Base-by-base conservation (phyloP, 2,329 filamentous ascomycete genomes). In the Huntiella bhutanensis region DNA sequence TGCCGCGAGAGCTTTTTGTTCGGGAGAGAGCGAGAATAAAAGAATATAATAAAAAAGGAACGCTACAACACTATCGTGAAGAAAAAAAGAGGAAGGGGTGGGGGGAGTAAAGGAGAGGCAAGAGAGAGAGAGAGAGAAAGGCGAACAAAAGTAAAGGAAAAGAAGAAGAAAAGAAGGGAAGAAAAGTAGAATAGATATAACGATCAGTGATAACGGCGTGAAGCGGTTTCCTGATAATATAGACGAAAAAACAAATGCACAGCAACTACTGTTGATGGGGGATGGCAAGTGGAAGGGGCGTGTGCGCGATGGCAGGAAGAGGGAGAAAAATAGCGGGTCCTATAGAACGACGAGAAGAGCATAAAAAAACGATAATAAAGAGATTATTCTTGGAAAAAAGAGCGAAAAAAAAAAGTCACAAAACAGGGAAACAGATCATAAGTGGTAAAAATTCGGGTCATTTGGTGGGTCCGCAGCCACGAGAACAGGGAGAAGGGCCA, bases 131-230 rank as follows among this genome's bases (percentile, higher is more conserved):
- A 19, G 40, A 41, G 28, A 44, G 43, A 33, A 28, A 44, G 41
- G 44, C 43, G 49, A 45, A 51, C 45, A 51, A 50, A 54, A 55
- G 52, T 54, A 55, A 54, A 55, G 55, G 54, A 55, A 52, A 55
- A 55, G 50, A 55, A 55, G 58, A 50, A 48, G 49, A 44, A 47
- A 47, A 52, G 49, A 51, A 47, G 53, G 45, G 40, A 43, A 47
- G 50, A n/a, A 43, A 51, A 52, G 48, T 12, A 28, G 22, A 28
- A 28, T 28, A 49, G 53, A 51, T 48, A 49, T 48, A 52, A 52
- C 54, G 53, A 51, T 51, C 54, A 55, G 52, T 52, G 54, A 51
- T 55, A 52, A 7, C 7, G 11, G 12, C n/a, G 40, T 45, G 47
- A 52, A 50, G 40, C 12, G 7, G 16, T 19, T 41, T 41, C 40